A percentile compares a stretch with the other conserved stretches of the same genome.
Conservation (phyloP, 75 land plant genomes). For the Chamaecyparis obtusa region DNA sequence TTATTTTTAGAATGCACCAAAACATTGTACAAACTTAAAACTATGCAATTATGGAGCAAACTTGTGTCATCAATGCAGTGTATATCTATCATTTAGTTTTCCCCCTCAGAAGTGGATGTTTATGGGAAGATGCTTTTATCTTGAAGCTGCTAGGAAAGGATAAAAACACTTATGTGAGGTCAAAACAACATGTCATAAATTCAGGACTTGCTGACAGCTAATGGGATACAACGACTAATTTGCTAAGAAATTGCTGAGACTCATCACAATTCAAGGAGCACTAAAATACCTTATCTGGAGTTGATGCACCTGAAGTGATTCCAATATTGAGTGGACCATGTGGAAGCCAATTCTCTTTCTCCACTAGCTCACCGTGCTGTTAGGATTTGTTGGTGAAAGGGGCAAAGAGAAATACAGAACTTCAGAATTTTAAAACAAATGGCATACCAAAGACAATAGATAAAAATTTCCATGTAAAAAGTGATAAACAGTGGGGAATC, state of each 20-base stretch:
- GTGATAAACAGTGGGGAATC: neutral
- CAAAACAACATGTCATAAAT: neutral
- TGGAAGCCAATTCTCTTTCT: conserved; percentile 52
- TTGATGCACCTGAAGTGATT: conserved; percentile 50
- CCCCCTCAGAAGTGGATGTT: neutral
- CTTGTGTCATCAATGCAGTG: neutral
- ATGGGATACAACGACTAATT: neutral
- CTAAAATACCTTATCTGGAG: conserved; percentile 43
- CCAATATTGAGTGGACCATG: conserved; percentile 44
- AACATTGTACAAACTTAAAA: neutral
- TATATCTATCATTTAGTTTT: neutral
- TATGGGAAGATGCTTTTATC: neutral
- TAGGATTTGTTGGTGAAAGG: neutral
- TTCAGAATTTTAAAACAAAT: neutral
- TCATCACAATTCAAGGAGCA: neutral
- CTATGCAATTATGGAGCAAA: neutral
- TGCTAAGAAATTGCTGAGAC: neutral
- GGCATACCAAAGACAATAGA: neutral
- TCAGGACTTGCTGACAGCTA: neutral
- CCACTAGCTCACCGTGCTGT: conserved; percentile 46
- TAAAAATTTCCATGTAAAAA: neutral
- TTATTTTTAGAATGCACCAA: neutral
- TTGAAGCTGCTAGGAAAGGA: neutral
- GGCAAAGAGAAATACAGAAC: neutral
- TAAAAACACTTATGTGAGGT: neutral